Evolutionary conservation across 1,284 basidiomycete genomes (phyloP), one percentile per base, ranked within the genome.

Genomic region (Mrakiaceae sp.): DNA sequence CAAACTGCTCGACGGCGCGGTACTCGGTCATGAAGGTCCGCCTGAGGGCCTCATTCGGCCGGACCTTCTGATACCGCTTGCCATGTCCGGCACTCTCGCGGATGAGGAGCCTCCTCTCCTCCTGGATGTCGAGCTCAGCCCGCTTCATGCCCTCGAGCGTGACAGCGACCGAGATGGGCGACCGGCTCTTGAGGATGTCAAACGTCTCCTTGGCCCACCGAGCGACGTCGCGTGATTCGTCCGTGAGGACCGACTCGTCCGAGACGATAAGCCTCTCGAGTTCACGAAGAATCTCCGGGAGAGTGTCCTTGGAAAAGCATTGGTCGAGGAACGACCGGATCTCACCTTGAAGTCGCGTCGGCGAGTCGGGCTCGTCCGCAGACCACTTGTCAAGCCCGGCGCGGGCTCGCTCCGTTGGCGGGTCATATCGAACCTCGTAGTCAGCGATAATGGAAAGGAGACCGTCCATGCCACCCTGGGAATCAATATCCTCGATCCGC

Each of bases 151-250:
- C 88, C 70, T 82, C 78, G 16, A 97, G 79, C 16, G 92, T 84
- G 43, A 97, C 86, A 72, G 88, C 90, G 71, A 96, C 80, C 71
- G 90, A 93, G 2, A 92, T 95, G 4, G 93, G 93, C 74, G 90
- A 92, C 62, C 90, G 84, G 68, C 82, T 71, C 57, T 83, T 78
- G 68, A 98, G 77, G 42, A 79, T 78, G 16, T 79, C 77, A 67
- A 87, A 75, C 12, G 90, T 91, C 61, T 80, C 74, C 67, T 78
- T 75, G 5, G 93, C 93, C 91, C 92, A 97, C 61, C 78, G 74
- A 64, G 79, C 79, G 64, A 88, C 80, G 27, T 75, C 58, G 82
- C 74, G 47, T 78, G 74, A 65, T 68, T 69, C 10, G 54, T 61
- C 71, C 8, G 44, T 27, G 9, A 47, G 8, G 14, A 59, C 27